Percentiles rank a stretch among this genome's conserved stretches.
These are phyloP conservation scores for Rhodotorula sp. DNA, from an alignment of 1,284 basidiomycete species.

Conservation along the genomic window DNA sequence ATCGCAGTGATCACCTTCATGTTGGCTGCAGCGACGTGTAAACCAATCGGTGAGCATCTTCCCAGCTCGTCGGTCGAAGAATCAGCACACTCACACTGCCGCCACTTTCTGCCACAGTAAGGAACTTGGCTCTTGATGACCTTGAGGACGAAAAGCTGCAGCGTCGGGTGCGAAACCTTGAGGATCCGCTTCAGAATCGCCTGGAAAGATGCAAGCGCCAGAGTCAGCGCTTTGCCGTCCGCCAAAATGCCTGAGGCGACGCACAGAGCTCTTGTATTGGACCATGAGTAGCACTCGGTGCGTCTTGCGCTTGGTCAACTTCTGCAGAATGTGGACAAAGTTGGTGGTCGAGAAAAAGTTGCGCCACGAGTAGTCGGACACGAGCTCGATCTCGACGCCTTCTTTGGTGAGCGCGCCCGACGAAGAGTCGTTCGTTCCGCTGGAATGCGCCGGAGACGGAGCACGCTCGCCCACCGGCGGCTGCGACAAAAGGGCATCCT, in stretches of 20 bases:
- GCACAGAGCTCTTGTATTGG: conserved; percentile 96
- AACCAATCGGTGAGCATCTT: background rate
- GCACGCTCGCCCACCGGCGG: conserved; percentile 5
- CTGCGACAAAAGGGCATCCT: conserved; percentile 59
- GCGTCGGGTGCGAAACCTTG: conserved; percentile 86
- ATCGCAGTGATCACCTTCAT: conserved; percentile 99
- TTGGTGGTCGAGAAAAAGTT: conserved; percentile 99
- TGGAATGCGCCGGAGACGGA: background rate
- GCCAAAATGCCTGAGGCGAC: background rate
- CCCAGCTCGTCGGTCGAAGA: fast-evolving
- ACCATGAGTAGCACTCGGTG: conserved; percentile 95
- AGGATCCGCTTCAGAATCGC: conserved; percentile 92
- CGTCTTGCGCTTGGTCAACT: conserved; percentile 89
- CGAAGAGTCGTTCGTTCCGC: background rate
- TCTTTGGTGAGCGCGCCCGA: conserved; percentile 39
- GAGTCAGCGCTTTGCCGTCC: too few species aligned
- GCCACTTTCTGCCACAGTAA: conserved; percentile 96
- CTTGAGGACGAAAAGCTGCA: conserved; percentile 96
- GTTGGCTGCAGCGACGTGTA: conserved; percentile 63
- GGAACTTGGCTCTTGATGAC: conserved; percentile 99
- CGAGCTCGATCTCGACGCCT: conserved; percentile 83
- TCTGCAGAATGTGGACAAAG: conserved; percentile 97
- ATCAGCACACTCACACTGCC: conserved; percentile 68
- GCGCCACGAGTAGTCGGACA: conserved; percentile 94
- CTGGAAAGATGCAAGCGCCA: conserved; percentile 51